Conservation (phyloP, 1,139 yeast species). For the Pichia sp. region DNA sequence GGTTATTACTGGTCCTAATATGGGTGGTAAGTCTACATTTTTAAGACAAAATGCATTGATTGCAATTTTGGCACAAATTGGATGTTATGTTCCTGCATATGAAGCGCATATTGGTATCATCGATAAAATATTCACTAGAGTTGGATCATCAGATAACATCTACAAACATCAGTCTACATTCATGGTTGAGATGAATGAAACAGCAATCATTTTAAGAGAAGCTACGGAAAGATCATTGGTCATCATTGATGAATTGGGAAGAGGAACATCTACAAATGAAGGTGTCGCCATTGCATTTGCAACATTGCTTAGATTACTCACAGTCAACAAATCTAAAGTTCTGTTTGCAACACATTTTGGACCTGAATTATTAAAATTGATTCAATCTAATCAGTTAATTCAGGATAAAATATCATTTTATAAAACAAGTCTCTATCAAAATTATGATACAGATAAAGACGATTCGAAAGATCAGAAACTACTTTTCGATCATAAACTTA, state of each 20-base stretch:
- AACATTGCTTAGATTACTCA: conserved; percentile 57
- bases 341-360: conserved; percentile 96
- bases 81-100: conserved; percentile 83
- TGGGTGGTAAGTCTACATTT: conserved; percentile 97
- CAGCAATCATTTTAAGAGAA: conserved; percentile 71
- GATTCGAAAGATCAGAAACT: conserved; percentile 33
- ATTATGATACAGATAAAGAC: conserved; percentile 13
- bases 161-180: conserved; percentile 87
- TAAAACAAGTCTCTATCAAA: conserved; percentile 46
- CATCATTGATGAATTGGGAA: conserved; percentile 91
- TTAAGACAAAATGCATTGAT: conserved; percentile 86
- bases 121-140: conserved; percentile 83
- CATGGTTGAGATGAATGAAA: conserved; percentile 98
- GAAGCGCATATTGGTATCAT: conserved; percentile 74
- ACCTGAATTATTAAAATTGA: conserved; percentile 50
- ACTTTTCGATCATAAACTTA: conserved; percentile 60
- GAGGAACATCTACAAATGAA: conserved; percentile 91
- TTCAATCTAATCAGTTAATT: conserved; percentile 38
- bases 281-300: conserved; percentile 93
- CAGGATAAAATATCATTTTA: conserved; percentile 36
- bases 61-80: conserved; percentile 84
- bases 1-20: conserved; percentile 93
- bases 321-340: conserved; percentile 64
- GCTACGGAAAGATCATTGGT: conserved; percentile 82
- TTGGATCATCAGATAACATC: conserved; percentile 90